Base-by-base conservation (phyloP, 768 basidiomycete genomes). In the Rhodotorula sphaerocarpa region DNA sequence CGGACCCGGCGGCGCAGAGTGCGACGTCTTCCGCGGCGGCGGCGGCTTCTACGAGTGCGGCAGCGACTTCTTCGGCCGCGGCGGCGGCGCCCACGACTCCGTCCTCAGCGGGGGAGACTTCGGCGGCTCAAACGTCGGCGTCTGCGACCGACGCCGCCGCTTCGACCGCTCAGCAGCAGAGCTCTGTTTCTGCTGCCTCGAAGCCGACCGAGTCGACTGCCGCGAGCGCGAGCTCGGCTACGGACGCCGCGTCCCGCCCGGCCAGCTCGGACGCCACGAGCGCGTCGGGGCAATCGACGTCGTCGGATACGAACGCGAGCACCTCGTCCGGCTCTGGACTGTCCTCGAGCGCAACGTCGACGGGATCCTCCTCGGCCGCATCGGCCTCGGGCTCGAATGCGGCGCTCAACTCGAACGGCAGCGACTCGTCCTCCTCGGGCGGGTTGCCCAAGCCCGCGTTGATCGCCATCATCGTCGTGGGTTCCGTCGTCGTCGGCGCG, bases 381-480 rank as follows among this genome's bases (percentile, higher is more conserved):
- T 46, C 46, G n/a, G 23, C 52, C 5, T 42, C 39, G 25, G 52
- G 39, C 0, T 30, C 39, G 6, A 27, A n/a, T 18, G 52, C 39
- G 1, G 33, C 41, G n/a, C 46, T 50, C 41, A 39, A 50, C 21
- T 39, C 31, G 25, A 28, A 41, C 30, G 25, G 34, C 18, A 46
- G 47, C 21, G 63, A 21, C 9, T 39, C 36, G 21, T 15, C 48
- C 28, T 33, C 48, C 3, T 30, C 47, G 31, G 48, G 64, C 30
- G 65, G 65, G 30, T 57, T 66, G 30, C 16, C 36, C 41, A 59
- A 66, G 44, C 41, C 39, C 10, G 53, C 51, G 23, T 27, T 66
- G 31, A 87, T 84, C 23, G 79, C 83, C 46, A 77, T 91, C 70
- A 85, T 88, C 70, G 81, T 82, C 54, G 78, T 87, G 55, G 89